Evolutionary conservation across 306 rosid genomes (phyloP), one percentile per base, ranked within the genome.

Genomic region (Vachellia pachyceras): DNA sequence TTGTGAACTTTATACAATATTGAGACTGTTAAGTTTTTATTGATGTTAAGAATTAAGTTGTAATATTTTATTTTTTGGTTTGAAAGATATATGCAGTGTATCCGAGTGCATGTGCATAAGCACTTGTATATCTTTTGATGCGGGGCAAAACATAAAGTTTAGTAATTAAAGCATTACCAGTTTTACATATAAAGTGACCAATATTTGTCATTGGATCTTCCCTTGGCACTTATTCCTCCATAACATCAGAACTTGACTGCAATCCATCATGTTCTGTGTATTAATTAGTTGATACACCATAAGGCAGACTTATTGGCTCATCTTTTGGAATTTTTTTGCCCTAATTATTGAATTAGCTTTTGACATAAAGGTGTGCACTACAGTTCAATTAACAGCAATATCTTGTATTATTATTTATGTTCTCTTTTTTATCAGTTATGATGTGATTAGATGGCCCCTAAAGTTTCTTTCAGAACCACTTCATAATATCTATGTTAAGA

Each of bases 391-490:
- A 79, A 57, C 12, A 76, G 47, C 47, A 54, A 10, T 11, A 35
- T 82, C 75, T 82, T 45, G 15, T 52, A 75, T 78, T 18, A 41
- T 75, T 23, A 79, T 69, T 57, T 42, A 41, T 22, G 4, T 8
- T 20, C 37, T 69, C 20, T 64, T 64, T 42, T 85, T 49, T 82
- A 64, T 57, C 65, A 65, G 80, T 39, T 65, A 76, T 79, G 80
- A 80, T 79, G 80, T 86, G 86, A 80, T 86, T 83, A 79, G 89
- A 79, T 86, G 64, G 82, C 89, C 81, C 76, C 71, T 66, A 79
- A 82, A 82, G 82, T 72, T 82, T 86, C 52, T 75, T 79, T 71
- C 79, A 79, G 73, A n/a, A 80, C 76, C 72, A 64, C 75, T 82
- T 82, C 81, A 74, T 77, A 76, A 52, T 40, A 39, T n/a, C 68